phyloP scores from a whole-genome alignment of 352 stramenopile species.

The Peronosclerospora sorghi region DNA sequence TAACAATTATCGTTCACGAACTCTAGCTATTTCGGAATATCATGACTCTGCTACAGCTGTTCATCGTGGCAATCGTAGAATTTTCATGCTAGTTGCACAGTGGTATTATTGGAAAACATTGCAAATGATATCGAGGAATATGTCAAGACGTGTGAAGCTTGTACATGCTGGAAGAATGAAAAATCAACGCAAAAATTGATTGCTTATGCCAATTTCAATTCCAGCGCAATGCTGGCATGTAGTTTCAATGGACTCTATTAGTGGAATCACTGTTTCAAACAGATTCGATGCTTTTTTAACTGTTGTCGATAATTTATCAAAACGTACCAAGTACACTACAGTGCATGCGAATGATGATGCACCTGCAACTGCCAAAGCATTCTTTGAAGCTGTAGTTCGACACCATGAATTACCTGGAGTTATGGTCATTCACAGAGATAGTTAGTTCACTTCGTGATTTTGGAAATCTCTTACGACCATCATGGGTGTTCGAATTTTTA shows the following conservation, averaged over 20 bases:
- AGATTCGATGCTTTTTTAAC: neutral
- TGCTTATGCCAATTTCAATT: neutral
- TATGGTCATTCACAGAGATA: conserved; percentile 1
- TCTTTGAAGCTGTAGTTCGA: conserved; percentile 4
- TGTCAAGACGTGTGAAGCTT: neutral
- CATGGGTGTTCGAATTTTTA: no score
- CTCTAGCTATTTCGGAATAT: neutral
- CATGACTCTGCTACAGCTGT: neutral
- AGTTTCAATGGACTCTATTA: neutral
- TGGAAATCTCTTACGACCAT: no score
- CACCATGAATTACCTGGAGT: neutral
- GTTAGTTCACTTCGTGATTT: no score
- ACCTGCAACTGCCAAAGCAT: conserved; percentile 4
- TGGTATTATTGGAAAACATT: neutral
- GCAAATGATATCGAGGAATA: neutral
- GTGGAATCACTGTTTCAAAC: neutral
- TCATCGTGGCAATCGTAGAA: neutral
- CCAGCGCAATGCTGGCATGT: neutral
- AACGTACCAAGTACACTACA: neutral
- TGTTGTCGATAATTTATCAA: neutral
- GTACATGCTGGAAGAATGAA: neutral
- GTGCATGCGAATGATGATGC: conserved; percentile 4
- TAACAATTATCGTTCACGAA: neutral
- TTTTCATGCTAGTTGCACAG: neutral
- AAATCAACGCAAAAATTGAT: neutral